Base-by-base conservation (phyloP, 2,329 filamentous ascomycete species). In the Ophiocordyceps unilateralis region DNA sequence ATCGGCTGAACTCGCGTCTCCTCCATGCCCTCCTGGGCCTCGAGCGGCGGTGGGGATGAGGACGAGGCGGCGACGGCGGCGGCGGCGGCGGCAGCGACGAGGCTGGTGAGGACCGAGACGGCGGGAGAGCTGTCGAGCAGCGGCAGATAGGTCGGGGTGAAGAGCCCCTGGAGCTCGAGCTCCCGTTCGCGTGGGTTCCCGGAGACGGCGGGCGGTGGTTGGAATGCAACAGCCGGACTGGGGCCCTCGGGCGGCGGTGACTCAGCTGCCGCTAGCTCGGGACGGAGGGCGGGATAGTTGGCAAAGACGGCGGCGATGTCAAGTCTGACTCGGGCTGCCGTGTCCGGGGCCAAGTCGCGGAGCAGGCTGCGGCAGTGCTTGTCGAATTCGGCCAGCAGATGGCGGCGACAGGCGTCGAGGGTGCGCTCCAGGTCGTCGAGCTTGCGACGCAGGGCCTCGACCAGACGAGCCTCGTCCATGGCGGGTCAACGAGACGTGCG, bases 91-190 rank as follows among this genome's bases (percentile, higher is more conserved):
- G 8, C 34, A 44, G 45, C 46, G 41, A 51, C 43, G 36, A 49
- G 41, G 32, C 48, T 48, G 19, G 15, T 9, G 11, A 20, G 12
- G 12, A 20, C 52, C 39, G 50, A 47, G 44, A 48, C 46, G 40
- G 53, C 51, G 45, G 54, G 32, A n/a, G 32, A 53, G 47, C 64
- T 64, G 49, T 78, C 76, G 43, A 81, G 67, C 44, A 81, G 62
- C 39, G 76, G 75, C 44, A 81, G 66, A 52, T 73, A 81, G 47
- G 62, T 70, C 23, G 76, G 76, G 30, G 70, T 78, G 53, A 81
- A 80, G 46, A 81, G 59, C 47, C 76, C 76, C 48, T 69, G 68
- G 48, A 81, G 70, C 50, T 78, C 74, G 53, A 63, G 61, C 49
- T 79, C 74, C 46, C 72, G 68, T 45, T 72, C 69, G 58, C 70